Evolutionary conservation across 768 basidiomycete species (phyloP).

Genomic region (Mycena galopus): DNA sequence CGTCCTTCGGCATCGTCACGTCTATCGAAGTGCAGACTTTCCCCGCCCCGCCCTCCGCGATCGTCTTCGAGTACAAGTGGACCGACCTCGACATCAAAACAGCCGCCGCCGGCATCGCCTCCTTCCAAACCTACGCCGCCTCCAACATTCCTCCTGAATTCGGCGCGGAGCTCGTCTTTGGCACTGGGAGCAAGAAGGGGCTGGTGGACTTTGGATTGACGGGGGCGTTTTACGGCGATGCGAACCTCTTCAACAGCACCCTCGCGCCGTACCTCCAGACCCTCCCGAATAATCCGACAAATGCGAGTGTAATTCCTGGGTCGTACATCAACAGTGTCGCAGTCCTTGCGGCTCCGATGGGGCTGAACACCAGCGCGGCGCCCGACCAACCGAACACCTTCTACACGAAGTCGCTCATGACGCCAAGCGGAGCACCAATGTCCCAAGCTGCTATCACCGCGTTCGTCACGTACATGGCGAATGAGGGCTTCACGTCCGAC

Average conservation of each 20-base stretch:
- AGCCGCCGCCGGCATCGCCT: conserved; percentile 47
- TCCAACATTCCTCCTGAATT: conserved; percentile 50
- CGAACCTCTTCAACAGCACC: conserved; percentile 43
- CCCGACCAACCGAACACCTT: conserved; percentile 55
- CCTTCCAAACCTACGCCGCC: conserved; percentile 52
- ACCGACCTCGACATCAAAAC: conserved; percentile 44
- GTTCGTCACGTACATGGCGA: conserved; percentile 55
- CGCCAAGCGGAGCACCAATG: conserved; percentile 50
- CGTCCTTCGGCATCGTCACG: conserved; percentile 59
- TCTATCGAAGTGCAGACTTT: conserved; percentile 55
- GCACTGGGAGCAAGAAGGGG: conserved; percentile 43
- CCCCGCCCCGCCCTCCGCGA: conserved; percentile 52
- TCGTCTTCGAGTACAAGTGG: conserved; percentile 55
- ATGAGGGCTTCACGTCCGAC: conserved; percentile 51
- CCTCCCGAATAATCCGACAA: conserved; percentile 43
- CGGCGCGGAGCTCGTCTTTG: conserved; percentile 50
- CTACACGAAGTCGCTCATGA: conserved; percentile 59
- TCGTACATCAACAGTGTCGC: conserved; percentile 50
- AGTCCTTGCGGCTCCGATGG: conserved; percentile 43
- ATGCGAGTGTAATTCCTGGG: conserved; percentile 38
- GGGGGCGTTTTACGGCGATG: conserved; percentile 55
- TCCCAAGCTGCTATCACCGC: conserved; percentile 47
- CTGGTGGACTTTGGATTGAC: conserved; percentile 47
- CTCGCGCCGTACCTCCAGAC: conserved; percentile 50
- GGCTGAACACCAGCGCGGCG: conserved; percentile 45